phyloP scores from a whole-genome alignment of 2,329 filamentous ascomycete species.

The Apiospora sp. region DNA sequence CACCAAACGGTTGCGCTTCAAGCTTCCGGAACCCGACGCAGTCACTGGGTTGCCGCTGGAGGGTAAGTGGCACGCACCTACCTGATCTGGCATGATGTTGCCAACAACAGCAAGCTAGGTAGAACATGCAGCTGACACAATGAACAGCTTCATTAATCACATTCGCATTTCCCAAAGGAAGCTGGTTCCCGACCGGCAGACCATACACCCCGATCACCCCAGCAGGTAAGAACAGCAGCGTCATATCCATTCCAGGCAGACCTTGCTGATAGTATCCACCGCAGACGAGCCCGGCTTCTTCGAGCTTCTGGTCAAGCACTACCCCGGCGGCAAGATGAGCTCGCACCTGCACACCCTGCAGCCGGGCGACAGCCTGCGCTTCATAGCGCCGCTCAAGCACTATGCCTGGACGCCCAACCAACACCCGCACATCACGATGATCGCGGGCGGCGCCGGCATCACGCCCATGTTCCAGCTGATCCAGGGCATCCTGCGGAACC shows the following conservation, averaged over 20 bases:
- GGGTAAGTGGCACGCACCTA: conserved; percentile 45
- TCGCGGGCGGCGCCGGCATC: conserved; percentile 77
- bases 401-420: conserved; percentile 62
- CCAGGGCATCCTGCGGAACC: conserved; percentile 67
- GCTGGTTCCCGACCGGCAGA: conserved; percentile 65
- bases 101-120: not conserved
- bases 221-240: conserved; percentile 47
- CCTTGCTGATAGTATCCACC: not conserved
- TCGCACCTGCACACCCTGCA: conserved; percentile 70
- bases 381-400: conserved; percentile 62
- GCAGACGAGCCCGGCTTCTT: conserved; percentile 64
- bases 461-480: conserved; percentile 74
- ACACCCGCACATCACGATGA: conserved; percentile 63
- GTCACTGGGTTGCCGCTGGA: conserved; percentile 59
- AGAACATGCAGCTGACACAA: not conserved
- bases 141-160: conserved; percentile 64
- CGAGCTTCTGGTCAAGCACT: conserved; percentile 73
- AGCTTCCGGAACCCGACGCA: conserved; percentile 55
- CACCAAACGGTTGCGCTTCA: conserved; percentile 65
- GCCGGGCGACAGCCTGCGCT: conserved; percentile 68
- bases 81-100: not conserved
- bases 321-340: conserved; percentile 70
- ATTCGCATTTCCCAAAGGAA: conserved; percentile 63
- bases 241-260: not conserved
- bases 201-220: conserved; percentile 72